Evolutionary conservation across 768 basidiomycete genomes (phyloP), one percentile per base, ranked within the genome.

Genomic region (Termitomyces sp.): DNA sequence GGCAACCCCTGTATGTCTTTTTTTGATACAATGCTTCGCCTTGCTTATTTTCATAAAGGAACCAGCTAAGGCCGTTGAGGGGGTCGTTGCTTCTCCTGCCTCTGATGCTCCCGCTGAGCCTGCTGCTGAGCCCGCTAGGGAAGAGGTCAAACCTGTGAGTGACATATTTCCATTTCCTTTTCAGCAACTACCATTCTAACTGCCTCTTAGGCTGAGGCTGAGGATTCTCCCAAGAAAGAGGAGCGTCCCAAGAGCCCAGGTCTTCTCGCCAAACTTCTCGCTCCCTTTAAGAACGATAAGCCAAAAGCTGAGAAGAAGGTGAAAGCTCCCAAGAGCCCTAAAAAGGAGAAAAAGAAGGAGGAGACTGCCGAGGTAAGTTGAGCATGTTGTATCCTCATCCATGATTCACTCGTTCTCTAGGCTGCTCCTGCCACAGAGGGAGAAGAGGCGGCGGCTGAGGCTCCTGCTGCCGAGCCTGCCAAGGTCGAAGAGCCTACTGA

Each of bases 321-420:
- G 50, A 85, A 85, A 77, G 75, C 75, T 41, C 81, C 86, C 68
- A 90, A 83, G 83, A 87, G 84, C 71, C 84, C 86, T 35, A 90
- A 89, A 81, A 89, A 88, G 75, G 83, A 86, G 70, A 89, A 89
- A 78, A 89, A 89, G 80, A 87, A 89, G 76, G 84, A 87, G 63
- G 85, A 86, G 67, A 19, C n/a, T 16, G 69, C 71, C 12, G 84
- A 84, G 76, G 84, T 82, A 57, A 54, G 73, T 67, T n/a, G 44
- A 44, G 43, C 0, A 27, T 23, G 21, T n/a, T 23, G 17, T 41
- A 38, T 14, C 25, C 23, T 53, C 0, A 7, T 35, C 0, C 35
- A 25, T 44, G 8, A 45, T 40, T 31, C 43, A 60, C 31, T 57
- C 41, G 6, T 32, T 42, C 9, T 35, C 40, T 60, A 75, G 71